A percentile compares a stretch with the other conserved stretches of the same genome.
Evolutionary conservation across 2,329 filamentous ascomycete species (phyloP).

Genomic region (Metarhizium sp.): DNA sequence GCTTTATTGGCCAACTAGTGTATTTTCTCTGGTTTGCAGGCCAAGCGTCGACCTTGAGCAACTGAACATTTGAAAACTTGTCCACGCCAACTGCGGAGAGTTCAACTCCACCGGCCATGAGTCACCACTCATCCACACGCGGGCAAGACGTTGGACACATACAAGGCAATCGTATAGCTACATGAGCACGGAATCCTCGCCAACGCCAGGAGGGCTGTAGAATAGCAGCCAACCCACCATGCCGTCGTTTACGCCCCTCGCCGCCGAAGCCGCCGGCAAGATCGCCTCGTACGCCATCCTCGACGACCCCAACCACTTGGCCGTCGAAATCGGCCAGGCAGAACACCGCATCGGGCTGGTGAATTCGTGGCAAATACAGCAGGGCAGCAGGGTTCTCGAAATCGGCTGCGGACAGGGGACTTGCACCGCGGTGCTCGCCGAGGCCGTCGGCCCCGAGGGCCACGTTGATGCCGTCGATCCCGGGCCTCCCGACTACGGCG

Average conservation of each 20-base stretch:
- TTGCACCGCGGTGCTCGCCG: conserved; percentile 43
- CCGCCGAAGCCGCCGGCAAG: neutral
- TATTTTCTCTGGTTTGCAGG: too few relatives aligned
- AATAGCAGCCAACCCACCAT: neutral
- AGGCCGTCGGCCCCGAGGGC: conserved; percentile 32
- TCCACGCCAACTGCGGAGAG: too few relatives aligned
- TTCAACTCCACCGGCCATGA: too few relatives aligned
- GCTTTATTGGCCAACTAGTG: too few relatives aligned
- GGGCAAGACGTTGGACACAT: too few relatives aligned
- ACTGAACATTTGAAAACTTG: too few relatives aligned
- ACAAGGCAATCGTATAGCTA: too few relatives aligned
- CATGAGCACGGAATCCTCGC: too few relatives aligned
- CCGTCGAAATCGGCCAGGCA: conserved; percentile 16
- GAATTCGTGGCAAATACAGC: conserved; percentile 24
- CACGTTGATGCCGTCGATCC: conserved; percentile 44
- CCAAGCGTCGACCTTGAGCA: too few relatives aligned
- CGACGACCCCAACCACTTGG: conserved; percentile 1
- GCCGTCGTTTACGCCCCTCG: neutral
- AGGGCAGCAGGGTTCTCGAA: conserved; percentile 39
- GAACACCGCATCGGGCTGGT: conserved; percentile 27
- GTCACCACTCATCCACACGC: too few relatives aligned
- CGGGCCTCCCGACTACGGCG: conserved; percentile 37
- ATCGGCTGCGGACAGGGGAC: conserved; percentile 53
- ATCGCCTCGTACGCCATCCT: conserved; percentile 6
- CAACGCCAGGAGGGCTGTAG: too few relatives aligned